A percentile compares a stretch with the other conserved stretches of the same genome.
Conservation (phyloP, 306 rosid genomes). For the Astragalus glycyphyllos region DNA sequence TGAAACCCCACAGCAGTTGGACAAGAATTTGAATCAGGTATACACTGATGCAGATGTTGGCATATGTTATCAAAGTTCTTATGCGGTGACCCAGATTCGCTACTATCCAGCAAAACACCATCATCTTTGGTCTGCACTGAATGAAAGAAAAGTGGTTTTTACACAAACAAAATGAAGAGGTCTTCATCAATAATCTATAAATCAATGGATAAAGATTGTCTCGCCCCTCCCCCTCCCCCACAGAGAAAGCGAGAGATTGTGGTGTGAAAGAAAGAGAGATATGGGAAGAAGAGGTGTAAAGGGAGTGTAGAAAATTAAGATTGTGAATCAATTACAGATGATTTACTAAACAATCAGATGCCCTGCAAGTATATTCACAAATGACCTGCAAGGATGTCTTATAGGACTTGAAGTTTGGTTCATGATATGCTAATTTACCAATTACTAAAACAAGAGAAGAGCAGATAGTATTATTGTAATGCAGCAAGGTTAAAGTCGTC, state of each 20-base stretch:
- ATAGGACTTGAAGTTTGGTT: slow-evolving; percentile 15
- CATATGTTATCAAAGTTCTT: slow-evolving; percentile 57
- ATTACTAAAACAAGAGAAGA: slow-evolving; percentile 3
- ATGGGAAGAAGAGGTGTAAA: not conserved
- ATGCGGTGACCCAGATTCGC: slow-evolving; percentile 51
- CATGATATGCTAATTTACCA: slow-evolving; percentile 16
- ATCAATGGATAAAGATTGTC: not conserved
- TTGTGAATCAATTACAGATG: slow-evolving; percentile 24
- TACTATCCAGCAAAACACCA: slow-evolving; percentile 63
- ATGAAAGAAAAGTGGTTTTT: slow-evolving; percentile 67
- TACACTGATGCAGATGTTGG: slow-evolving; percentile 47
- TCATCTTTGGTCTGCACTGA: slow-evolving; percentile 97
- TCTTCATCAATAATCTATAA: slow-evolving; percentile 25
- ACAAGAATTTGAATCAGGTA: slow-evolving; percentile 55
- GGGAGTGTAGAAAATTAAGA: not conserved
- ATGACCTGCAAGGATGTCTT: slow-evolving; percentile 6
- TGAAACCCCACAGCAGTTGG: slow-evolving; percentile 62
- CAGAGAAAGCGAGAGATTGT: no score
- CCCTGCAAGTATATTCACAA: slow-evolving; percentile 2
- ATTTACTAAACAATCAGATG: slow-evolving; percentile 24
- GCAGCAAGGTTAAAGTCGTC: slow-evolving; percentile 8
- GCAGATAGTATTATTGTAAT: not conserved
- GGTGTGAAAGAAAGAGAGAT: not conserved
- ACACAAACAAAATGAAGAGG: slow-evolving; percentile 59
- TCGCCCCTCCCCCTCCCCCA: no score